These are phyloP conservation scores for Periconia sp. DNA, from an alignment of 2,329 filamentous ascomycete species.

Conservation along the genomic window DNA sequence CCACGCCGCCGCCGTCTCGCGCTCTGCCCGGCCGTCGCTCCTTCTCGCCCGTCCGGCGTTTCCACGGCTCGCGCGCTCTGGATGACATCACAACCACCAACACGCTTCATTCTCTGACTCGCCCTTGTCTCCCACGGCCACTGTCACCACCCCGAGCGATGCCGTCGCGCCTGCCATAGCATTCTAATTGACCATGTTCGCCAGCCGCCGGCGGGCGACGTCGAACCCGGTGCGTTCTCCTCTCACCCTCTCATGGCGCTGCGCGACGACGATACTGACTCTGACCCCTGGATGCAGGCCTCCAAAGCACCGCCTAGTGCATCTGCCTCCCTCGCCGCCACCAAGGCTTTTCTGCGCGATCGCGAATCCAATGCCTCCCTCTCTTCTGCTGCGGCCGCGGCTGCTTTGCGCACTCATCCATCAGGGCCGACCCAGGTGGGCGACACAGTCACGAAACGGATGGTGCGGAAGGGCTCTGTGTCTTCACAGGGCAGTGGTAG, in stretches of 20 bases:
- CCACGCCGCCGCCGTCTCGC: background rate
- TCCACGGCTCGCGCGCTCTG: background rate
- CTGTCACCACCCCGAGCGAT: conserved; percentile 17
- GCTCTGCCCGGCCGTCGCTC: background rate
- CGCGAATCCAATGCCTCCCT: conserved; percentile 69
- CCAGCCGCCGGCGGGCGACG: conserved; percentile 34
- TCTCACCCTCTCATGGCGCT: conserved; percentile 7
- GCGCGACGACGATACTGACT: conserved; percentile 23
- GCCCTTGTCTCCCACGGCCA: background rate
- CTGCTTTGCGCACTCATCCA: conserved; percentile 79
- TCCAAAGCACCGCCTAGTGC: conserved; percentile 63
- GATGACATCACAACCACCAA: conserved; percentile 11
- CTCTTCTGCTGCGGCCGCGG: conserved; percentile 84
- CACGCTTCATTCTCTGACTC: background rate
- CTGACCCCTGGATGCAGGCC: conserved; percentile 32
- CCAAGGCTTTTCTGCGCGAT: conserved; percentile 77
- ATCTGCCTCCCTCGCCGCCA: conserved; percentile 79
- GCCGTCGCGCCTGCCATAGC: conserved; percentile 31
- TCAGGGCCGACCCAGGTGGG: conserved; percentile 79
- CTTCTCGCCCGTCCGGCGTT: background rate
- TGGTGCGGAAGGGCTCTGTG: conserved; percentile 72
- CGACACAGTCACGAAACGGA: conserved; percentile 87
- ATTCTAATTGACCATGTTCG: conserved; percentile 40
- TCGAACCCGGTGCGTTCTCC: conserved; percentile 40
- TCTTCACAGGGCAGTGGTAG: conserved; percentile 68